Conservation (phyloP, 768 basidiomycete genomes). For the Dictyophora rubrovolvata region DNA sequence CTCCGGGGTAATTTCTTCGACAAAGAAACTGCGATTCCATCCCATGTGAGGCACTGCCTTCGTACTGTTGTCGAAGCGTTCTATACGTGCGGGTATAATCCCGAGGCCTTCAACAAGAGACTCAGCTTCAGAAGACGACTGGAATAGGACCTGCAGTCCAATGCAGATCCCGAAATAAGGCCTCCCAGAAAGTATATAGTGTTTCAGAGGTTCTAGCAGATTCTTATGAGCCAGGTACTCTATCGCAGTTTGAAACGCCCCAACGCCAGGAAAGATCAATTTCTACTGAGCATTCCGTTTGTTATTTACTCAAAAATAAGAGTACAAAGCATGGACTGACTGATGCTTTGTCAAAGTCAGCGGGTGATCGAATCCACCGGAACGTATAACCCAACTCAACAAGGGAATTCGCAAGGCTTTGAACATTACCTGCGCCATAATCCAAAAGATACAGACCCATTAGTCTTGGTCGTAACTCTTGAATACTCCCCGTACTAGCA, state of each 20-base stretch:
- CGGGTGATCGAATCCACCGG: conserved; percentile 73
- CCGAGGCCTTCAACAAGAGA: conserved; percentile 57
- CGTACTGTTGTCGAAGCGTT: conserved; percentile 53
- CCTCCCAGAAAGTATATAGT: conserved; percentile 76
- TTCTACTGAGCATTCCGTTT: conserved; percentile 39
- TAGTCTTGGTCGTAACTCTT: conserved; percentile 12
- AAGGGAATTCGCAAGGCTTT: conserved; percentile 88
- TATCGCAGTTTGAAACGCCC: conserved; percentile 84
- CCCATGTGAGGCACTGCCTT: conserved; percentile 98
- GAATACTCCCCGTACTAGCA: neutral
- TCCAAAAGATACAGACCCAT: conserved; percentile 83
- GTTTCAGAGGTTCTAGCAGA: conserved; percentile 66
- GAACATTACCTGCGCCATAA: conserved; percentile 93
- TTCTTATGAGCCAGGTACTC: conserved; percentile 61
- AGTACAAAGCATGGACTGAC: conserved; percentile 41
- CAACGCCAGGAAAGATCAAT: conserved; percentile 95
- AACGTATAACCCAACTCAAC: conserved; percentile 75
- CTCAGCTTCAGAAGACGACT: conserved; percentile 72
- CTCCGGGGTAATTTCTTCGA: conserved; percentile 30
- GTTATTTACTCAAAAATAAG: conserved; percentile 7
- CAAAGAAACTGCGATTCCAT: conserved; percentile 58
- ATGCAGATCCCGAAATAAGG: conserved; percentile 99
- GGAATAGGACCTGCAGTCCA: conserved; percentile 94
- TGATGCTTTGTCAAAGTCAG: conserved; percentile 80
- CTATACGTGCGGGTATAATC: conserved; percentile 73